Percentiles rank a stretch among this genome's conserved stretches.
phyloP scores from a whole-genome alignment of 176 grass and related monocot species.

The bread wheat (Triticum aestivum) region DNA sequence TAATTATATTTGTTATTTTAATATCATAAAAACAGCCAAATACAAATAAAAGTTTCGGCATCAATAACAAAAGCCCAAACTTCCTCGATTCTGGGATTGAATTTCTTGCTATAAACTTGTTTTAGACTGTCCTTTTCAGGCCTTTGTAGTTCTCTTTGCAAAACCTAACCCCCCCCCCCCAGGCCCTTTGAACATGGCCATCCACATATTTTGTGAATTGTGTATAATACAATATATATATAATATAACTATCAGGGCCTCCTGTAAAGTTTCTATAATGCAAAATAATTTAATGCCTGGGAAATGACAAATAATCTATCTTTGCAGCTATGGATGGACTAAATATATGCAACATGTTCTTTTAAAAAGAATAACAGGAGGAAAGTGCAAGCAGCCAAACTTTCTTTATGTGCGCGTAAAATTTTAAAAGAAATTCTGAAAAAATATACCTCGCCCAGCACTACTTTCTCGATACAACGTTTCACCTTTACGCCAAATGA shows the following conservation, averaged over 20 bases:
- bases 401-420: not conserved
- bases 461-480: conserved; percentile 75
- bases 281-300: not conserved
- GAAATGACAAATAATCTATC: not conserved
- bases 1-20: not conserved
- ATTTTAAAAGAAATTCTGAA: not conserved
- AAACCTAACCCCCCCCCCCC: no score
- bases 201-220: not conserved
- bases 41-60: conserved; percentile 2
- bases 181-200: not conserved
- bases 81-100: not conserved
- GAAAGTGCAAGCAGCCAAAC: not conserved
- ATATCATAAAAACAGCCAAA: not conserved
- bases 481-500: conserved; percentile 61
- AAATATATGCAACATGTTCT: not conserved
- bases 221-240: not conserved
- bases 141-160: not conserved
- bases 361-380: not conserved
- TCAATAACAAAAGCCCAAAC: conserved; percentile 16
- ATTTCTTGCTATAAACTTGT: not conserved
- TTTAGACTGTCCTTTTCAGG: not conserved
- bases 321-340: not conserved
- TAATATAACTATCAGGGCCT: not conserved
- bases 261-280: not conserved
- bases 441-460: conserved; percentile 63